Evolutionary conservation across 192 early-diverging fungal genomes (phyloP).

Genomic region (Coemansia sp.): DNA sequence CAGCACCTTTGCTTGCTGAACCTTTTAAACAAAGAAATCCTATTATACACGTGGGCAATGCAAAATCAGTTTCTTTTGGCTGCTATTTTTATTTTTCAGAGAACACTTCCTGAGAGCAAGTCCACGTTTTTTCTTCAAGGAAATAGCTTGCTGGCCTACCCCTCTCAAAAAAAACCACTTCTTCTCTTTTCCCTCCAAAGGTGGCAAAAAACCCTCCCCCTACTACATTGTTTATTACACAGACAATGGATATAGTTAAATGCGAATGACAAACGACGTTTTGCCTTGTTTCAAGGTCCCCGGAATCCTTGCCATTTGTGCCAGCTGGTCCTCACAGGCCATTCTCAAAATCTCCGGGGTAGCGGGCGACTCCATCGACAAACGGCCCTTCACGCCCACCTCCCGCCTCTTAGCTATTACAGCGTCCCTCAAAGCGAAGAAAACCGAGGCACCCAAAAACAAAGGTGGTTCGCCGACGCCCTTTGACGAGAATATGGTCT

Average conservation of each 20-base stretch:
- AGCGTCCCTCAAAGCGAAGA: conserved; percentile 79
- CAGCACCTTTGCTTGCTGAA: too few species aligned
- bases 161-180: too few species aligned
- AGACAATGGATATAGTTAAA: conserved; percentile 30
- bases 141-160: too few species aligned
- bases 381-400: conserved; percentile 41
- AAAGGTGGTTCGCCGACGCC: conserved; percentile 87
- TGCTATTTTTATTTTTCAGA: too few species aligned
- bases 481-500: conserved; percentile 78
- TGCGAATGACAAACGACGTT: conserved; percentile 32
- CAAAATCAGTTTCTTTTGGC: too few species aligned
- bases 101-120: too few species aligned
- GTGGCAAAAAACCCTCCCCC: too few species aligned
- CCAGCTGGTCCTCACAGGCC: conserved; percentile 68
- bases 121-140: too few species aligned
- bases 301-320: conserved; percentile 31
- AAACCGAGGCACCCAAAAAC: conserved; percentile 75
- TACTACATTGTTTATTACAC: too few species aligned
- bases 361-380: conserved; percentile 71
- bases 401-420: conserved; percentile 61
- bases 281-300: conserved; percentile 22
- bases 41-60: too few species aligned
- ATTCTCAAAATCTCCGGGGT: conserved; percentile 74
- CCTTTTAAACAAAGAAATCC: too few species aligned
- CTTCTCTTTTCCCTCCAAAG: too few species aligned